Conservation (phyloP, 164 flowering plant genomes). For the Magnolia kwangsiensis region DNA sequence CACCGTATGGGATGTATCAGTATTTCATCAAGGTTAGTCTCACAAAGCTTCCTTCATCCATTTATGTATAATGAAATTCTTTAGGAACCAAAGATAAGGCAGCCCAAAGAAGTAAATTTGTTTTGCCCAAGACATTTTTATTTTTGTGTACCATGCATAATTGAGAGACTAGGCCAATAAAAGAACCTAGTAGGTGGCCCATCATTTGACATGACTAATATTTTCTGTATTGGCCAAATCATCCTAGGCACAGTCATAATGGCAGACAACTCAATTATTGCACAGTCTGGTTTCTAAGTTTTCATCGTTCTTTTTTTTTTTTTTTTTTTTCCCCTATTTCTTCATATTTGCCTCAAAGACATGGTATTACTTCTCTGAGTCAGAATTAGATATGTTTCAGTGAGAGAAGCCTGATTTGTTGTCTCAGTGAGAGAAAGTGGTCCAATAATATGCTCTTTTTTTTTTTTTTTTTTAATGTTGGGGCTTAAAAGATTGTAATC, state of each 20-base stretch:
- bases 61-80: background rate
- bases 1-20: constrained; percentile 61
- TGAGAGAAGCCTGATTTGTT: background rate
- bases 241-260: no score
- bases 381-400: no score
- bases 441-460: no score
- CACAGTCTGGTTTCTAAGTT: no score
- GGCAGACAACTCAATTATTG: no score
- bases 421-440: constrained; percentile 26
- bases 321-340: no score
- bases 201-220: background rate
- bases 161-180: background rate
- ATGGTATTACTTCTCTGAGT: no score
- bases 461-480: no score
- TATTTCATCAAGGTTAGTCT: constrained; percentile 68
- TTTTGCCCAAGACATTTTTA: background rate
- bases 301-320: no score
- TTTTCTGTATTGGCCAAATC: background rate
- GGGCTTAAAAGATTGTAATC: no score
- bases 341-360: no score
- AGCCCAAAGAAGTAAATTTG: background rate
- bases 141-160: background rate
- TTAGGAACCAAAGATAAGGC: background rate
- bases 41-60: background rate
- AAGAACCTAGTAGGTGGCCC: background rate